A percentile compares a stretch with the other conserved stretches of the same genome.
Conservation (phyloP, 192 early-diverging fungal genomes). For the Linnemannia elongata region DNA sequence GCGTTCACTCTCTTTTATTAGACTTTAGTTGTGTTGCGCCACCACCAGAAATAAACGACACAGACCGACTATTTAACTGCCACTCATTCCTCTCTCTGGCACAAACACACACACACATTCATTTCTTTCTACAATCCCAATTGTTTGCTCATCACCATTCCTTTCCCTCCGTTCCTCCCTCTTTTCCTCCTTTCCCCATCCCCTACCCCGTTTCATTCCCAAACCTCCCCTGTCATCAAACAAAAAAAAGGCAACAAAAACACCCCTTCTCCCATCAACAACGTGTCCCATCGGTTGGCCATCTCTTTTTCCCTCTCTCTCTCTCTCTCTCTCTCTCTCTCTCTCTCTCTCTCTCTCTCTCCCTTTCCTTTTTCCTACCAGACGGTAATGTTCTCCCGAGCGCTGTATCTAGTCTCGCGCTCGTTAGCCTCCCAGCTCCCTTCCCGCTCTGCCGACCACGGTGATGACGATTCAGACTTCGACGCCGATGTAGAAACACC, state of each 20-base stretch:
- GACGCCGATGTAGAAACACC: background rate
- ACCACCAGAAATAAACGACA: too few relatives aligned
- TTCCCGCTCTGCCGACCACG: background rate
- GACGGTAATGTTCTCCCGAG: background rate
- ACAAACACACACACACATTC: too few relatives aligned
- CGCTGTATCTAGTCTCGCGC: background rate
- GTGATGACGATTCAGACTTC: background rate
- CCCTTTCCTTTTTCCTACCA: background rate
- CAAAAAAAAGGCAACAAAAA: background rate
- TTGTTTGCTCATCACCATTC: too few relatives aligned
- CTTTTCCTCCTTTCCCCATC: background rate
- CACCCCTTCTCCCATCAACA: background rate
- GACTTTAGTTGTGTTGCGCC: too few relatives aligned
- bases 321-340: too few relatives aligned
- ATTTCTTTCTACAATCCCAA: too few relatives aligned
- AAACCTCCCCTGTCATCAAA: background rate
- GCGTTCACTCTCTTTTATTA: too few relatives aligned
- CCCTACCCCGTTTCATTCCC: background rate
- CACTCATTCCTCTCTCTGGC: too few relatives aligned
- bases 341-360: background rate
- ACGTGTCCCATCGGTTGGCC: too few relatives aligned
- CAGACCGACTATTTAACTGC: too few relatives aligned
- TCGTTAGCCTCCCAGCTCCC: background rate
- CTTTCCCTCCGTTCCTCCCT: background rate
- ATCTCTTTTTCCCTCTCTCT: too few relatives aligned